Base-by-base conservation (phyloP, 2,329 filamentous ascomycete species). In the Ilyonectria mors-panacis region DNA sequence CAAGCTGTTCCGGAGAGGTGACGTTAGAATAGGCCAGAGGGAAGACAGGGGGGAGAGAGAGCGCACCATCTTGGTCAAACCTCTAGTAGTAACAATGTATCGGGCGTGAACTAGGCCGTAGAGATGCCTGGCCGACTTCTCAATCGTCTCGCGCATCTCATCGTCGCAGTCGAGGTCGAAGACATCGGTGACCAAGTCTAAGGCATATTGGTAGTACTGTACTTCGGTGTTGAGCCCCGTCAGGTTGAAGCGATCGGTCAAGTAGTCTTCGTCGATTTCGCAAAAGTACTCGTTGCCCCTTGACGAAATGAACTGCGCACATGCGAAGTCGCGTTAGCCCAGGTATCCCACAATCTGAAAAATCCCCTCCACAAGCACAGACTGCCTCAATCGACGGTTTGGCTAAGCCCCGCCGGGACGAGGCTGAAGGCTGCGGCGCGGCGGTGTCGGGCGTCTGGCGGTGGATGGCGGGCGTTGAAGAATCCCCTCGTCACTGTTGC, bases 161-260 rank as follows among this genome's bases (percentile, higher is more conserved):
- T 99, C 96, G 80, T 98, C 95, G 83, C 96, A 98, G 81, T 99
- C 96, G 77, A 98, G 91, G 79, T 99, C 96, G 82, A 99, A 99
- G 55, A 98, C 95, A 77, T 99, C 96, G 57, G 96, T 99, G 65
- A 99, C 94, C 17, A 99, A 90, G 79, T 99, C 96, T 51, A 99
- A 89, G 17, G 96, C 96, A 89, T 99, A 98, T 82, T 99, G 96
- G 78, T 99, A 99, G 85, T 98, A 98, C 78, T 97, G 94, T 15
- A 99, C 96, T 80, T 99, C 96, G 39, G 94, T 95, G 83, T 98
- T 98, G 57, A 99, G 89, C 42, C 96, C 96, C 0, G 96, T 99
- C 68, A 99, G 86, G 83, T 99, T 99, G 88, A 99, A 99, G 57
- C 96, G 92, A 81, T 99, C 96, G 58, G 95, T 98, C 53, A 99